Evolutionary conservation across 139 green algal species (phyloP), one percentile per base, ranked within the genome.

Genomic region (Haematococcus lacustris): DNA sequence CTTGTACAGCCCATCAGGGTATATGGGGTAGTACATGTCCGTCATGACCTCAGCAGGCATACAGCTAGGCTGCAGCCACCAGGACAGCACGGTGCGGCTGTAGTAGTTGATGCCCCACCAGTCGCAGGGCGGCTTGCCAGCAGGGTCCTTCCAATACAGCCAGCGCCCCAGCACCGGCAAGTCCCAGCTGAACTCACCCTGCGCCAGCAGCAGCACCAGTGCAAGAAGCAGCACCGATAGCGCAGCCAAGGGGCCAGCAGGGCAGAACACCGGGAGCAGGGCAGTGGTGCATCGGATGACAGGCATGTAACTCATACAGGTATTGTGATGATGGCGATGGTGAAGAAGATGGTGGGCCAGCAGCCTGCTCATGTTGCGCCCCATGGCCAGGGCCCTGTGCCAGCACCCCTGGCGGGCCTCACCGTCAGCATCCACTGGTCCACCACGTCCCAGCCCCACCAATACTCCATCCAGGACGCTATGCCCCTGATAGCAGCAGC

Each of bases 11-110:
- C 74, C 74, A 35, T 72, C 47, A 3, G 73, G 71, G 71, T 92
- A 88, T 43, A 93, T 82, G 23, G 86, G 79, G 72, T 93, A 94
- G 57, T 85, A 88, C 88, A 96, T 95, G 81, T 96, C 91, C 1
- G 86, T 94, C 88, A 93, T 93, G 2, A 87, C 66, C 75, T 94
- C 91, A 21, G 77, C 73, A 4, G 68, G 53, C 40, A 83, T 71
- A 75, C 71, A 80, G 17, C 47, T 65, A 6, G 89, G 78, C 64
- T 61, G 33, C 34, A 92, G 80, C 59, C 70, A 78, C 79, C 79
- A 85, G 25, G 35, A 68, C 25, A 67, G 37, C 57, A 73, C 76
- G 0, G 60, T 76, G 53, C 76, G 66, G 38, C 51, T 79, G 82
- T 90, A 90, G 71, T 87, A 90, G 76, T 90, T 90, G 74, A 90